phyloP scores from a whole-genome alignment of 257 asterid genomes.

The Penstemon newberryi region DNA sequence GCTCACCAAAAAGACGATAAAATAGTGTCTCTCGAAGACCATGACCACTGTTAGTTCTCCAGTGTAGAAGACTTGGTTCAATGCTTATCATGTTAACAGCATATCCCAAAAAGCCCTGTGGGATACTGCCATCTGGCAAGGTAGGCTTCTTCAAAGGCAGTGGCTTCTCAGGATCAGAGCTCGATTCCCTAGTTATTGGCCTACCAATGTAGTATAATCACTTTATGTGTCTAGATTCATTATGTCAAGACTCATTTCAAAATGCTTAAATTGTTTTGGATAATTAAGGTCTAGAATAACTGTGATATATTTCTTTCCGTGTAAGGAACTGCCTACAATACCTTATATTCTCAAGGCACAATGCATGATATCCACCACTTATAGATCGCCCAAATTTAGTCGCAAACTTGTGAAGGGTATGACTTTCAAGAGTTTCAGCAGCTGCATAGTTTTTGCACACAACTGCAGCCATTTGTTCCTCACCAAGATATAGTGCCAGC shows the following conservation, averaged over 20 bases:
- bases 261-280: not conserved
- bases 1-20: conserved; percentile 57
- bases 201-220: conserved; percentile 31
- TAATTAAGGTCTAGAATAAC: no score
- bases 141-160: conserved; percentile 45
- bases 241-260: no score
- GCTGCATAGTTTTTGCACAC: conserved; percentile 52
- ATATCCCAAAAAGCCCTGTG: conserved; percentile 55
- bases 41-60: conserved; percentile 44
- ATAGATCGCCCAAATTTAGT: conserved; percentile 32
- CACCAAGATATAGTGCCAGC: conserved; percentile 59
- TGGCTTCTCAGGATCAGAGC: conserved; percentile 31
- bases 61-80: conserved; percentile 26
- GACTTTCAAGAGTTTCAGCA: conserved; percentile 36
- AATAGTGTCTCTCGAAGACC: conserved; percentile 59
- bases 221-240: no score
- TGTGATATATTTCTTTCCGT: not conserved
- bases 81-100: conserved; percentile 54
- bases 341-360: conserved; percentile 66
- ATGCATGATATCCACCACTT: conserved; percentile 34
- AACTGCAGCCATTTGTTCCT: conserved; percentile 62
- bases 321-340: conserved; percentile 21
- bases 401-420: conserved; percentile 36
- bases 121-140: conserved; percentile 42
- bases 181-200: conserved; percentile 27